Evolutionary conservation across 139 green algal species (phyloP).

Genomic region (Micromonas commoda): DNA sequence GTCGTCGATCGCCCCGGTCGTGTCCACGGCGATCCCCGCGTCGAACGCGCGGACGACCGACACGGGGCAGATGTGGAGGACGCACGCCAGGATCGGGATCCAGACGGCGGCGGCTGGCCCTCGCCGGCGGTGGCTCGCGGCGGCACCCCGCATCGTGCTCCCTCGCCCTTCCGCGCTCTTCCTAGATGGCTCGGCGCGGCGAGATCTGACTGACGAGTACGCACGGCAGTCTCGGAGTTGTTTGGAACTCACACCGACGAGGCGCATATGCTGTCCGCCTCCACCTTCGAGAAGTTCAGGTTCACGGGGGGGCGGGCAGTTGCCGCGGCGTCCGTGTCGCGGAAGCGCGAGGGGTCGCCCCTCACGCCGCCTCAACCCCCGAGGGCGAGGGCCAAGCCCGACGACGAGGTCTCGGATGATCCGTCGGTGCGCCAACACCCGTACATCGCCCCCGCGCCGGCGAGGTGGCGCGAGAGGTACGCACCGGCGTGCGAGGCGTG

Average conservation of each 20-base stretch:
- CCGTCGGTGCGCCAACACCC: neutral
- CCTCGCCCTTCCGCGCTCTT: too few relatives aligned
- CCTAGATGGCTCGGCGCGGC: too few relatives aligned
- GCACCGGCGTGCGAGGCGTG: neutral
- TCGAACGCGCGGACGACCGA: too few relatives aligned
- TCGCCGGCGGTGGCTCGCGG: too few relatives aligned
- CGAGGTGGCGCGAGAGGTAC: constrained; percentile 1
- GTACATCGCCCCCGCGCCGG: constrained; percentile 1
- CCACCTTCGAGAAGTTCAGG: neutral
- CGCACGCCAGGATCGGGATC: too few relatives aligned
- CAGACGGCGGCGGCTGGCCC: too few relatives aligned
- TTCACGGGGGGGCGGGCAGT: neutral
- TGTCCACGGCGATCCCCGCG: neutral
- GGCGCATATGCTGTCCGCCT: neutral
- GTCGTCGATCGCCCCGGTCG: neutral
- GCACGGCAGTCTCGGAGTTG: too few relatives aligned
- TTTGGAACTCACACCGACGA: too few relatives aligned
- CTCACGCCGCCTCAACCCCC: neutral
- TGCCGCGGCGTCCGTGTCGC: neutral
- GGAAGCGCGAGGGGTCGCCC: neutral
- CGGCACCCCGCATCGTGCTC: too few relatives aligned
- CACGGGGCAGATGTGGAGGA: too few relatives aligned
- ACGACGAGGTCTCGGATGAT: neutral
- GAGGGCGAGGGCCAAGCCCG: neutral
- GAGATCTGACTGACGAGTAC: too few relatives aligned